phyloP scores from a whole-genome alignment of 1,139 yeast genomes.

The Suhomyces anneliseae region DNA sequence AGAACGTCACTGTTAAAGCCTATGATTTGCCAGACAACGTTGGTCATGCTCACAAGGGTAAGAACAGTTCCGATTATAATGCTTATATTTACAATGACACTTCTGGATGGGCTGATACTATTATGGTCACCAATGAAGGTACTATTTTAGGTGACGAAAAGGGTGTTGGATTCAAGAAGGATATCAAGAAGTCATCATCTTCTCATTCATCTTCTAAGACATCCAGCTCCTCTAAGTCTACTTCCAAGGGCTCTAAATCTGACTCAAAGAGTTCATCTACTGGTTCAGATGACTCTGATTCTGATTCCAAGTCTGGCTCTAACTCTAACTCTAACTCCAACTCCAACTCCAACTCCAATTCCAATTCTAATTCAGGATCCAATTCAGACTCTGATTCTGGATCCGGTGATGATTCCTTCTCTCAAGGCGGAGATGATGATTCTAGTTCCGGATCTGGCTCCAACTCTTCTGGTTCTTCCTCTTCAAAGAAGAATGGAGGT shows the following conservation, averaged over 20 bases:
- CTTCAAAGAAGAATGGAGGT: conserved; percentile 7
- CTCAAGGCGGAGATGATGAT: conserved; percentile 6
- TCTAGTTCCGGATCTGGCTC: conserved; percentile 1
- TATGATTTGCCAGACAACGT: conserved; percentile 67
- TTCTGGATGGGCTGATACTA: conserved; percentile 45
- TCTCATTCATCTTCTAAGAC: conserved; percentile 9
- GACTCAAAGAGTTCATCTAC: conserved; percentile 7
- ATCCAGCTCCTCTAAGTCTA: conserved; percentile 7
- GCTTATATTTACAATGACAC: conserved; percentile 60
- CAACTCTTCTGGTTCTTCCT: conserved; percentile 2
- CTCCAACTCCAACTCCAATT: conserved; percentile 1
- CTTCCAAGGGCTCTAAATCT: conserved; percentile 7
- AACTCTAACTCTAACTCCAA: conserved; percentile 5
- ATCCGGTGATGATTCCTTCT: conserved; percentile 13
- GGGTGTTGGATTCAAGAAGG: conserved; percentile 67
- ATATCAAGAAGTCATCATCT: conserved; percentile 25
- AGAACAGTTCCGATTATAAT: conserved; percentile 39
- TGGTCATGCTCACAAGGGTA: conserved; percentile 24
- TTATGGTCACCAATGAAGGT: conserved; percentile 59
- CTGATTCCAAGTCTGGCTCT: not conserved
- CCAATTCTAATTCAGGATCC: not conserved
- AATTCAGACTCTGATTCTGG: conserved; percentile 14
- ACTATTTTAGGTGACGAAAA: conserved; percentile 59
- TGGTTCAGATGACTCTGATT: conserved; percentile 3
- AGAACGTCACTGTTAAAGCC: conserved; percentile 61